Base-by-base conservation (phyloP, 176 grass and related monocot species). In the Stipa capillata region DNA sequence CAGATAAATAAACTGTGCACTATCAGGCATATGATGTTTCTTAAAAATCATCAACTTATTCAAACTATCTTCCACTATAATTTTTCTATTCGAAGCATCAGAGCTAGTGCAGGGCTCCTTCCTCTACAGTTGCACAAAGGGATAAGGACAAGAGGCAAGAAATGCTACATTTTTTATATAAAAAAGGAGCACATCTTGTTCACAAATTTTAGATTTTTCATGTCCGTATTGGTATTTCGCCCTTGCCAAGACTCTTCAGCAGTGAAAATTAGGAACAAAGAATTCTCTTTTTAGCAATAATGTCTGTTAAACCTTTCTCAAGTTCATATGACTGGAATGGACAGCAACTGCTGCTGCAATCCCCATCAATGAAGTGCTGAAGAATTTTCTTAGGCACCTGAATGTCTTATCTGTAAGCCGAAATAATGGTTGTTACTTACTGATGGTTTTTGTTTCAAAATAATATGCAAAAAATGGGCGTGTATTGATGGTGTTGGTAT, bases 241-340 rank as follows among this genome's bases (percentile, higher is more conserved):
- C n/a, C n/a, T n/a, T n/a, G n/a, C n/a, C n/a, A n/a, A n/a, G n/a
- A n/a, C n/a, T n/a, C n/a, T n/a, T n/a, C n/a, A n/a, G n/a, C n/a
- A n/a, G n/a, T n/a, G n/a, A n/a, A n/a, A n/a, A n/a, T n/a, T n/a
- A n/a, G n/a, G n/a, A n/a, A n/a, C 20, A 27, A 28, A 61, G 9
- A 72, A 34, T 59, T 27, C 9, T 15, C 0, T 43, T 17, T 55
- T 21, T 47, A n/a, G 2, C 4, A 76, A 32, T 7, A 31, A 41
- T 32, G 11, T 36, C 18, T 6, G 17, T 14, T 43, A 83, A n/a
- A 48, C 42, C 15, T 79, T 67, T 12, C 2, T 9, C 33, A 74
- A 34, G 18, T 65, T 51, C 14, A 73, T 74, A 59, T 36, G n/a
- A 75, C 50, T 68, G 20, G 50, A 81, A 59, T 74, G 67, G 31